Conservation (phyloP, 495 filamentous ascomycete genomes). For the Penicillium tannophilum region DNA sequence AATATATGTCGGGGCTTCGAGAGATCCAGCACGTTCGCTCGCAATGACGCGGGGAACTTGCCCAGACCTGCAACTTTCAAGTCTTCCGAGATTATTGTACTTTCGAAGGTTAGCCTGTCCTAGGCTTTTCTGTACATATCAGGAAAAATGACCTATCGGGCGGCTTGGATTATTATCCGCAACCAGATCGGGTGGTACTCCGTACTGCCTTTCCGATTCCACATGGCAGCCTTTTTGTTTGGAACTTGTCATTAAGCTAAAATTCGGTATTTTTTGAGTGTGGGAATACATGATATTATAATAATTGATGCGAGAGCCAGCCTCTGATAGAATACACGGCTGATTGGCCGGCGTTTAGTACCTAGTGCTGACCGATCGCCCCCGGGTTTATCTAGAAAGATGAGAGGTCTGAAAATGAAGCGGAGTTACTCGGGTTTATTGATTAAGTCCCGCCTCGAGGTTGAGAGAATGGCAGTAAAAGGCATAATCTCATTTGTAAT, state of each 20-base stretch:
- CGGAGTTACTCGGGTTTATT: not conserved
- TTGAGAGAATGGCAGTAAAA: not conserved
- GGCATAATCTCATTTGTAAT: slow-evolving; percentile 24
- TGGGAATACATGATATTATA: not conserved
- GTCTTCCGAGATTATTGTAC: no score
- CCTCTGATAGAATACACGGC: not conserved
- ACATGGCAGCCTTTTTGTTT: not conserved
- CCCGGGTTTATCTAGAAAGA: not conserved
- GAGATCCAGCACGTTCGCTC: no score
- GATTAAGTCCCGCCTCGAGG: not conserved
- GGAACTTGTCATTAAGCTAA: no score
- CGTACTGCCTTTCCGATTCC: no score
- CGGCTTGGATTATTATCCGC: no score
- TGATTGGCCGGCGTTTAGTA: not conserved
- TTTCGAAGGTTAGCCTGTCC: no score
- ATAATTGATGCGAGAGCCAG: not conserved
- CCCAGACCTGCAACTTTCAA: no score
- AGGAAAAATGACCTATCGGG: not conserved
- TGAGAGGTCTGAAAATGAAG: not conserved
- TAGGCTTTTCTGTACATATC: not conserved
- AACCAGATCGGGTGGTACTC: not conserved
- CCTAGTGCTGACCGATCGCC: not conserved
- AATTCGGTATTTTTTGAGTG: no score
- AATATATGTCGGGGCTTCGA: no score
- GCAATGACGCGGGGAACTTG: no score